Percentiles rank a stretch among this genome's conserved stretches.
Evolutionary conservation across 2,329 filamentous ascomycete species (phyloP).

Genomic region (Colletotrichum higginsianum): DNA sequence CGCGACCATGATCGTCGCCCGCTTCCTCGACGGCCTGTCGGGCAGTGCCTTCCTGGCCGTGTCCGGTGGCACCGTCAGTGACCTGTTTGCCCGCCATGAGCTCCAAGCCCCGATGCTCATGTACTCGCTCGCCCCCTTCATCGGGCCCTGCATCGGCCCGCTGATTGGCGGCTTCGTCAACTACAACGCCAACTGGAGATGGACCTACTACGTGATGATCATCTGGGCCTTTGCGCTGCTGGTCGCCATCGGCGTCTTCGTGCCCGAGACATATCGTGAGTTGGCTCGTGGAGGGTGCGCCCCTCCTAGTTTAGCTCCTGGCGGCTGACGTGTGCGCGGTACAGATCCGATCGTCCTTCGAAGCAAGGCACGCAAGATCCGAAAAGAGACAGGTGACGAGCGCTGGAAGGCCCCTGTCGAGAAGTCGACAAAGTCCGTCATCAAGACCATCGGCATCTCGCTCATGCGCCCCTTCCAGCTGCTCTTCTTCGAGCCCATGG

Average conservation of each 20-base stretch:
- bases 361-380: slow-evolving; percentile 78
- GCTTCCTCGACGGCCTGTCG: slow-evolving; percentile 83
- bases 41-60: slow-evolving; percentile 80
- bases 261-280: slow-evolving; percentile 88
- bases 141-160: slow-evolving; percentile 73
- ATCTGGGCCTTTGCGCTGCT: slow-evolving; percentile 84
- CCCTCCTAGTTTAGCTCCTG: slow-evolving; percentile 10
- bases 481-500: slow-evolving; percentile 88
- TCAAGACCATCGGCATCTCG: slow-evolving; percentile 70
- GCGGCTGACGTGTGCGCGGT: slow-evolving; percentile 27
- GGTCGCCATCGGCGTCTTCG: slow-evolving; percentile 75
- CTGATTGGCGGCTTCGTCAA: slow-evolving; percentile 87
- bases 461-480: slow-evolving; percentile 83
- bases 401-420: slow-evolving; percentile 85
- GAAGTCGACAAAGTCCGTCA: slow-evolving; percentile 77
- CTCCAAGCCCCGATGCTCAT: slow-evolving; percentile 88
- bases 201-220: slow-evolving; percentile 87
- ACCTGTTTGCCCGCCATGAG: slow-evolving; percentile 78
- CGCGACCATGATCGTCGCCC: slow-evolving; percentile 81
- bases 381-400: slow-evolving; percentile 83
- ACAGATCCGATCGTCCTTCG: slow-evolving; percentile 78
- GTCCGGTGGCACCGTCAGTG: slow-evolving; percentile 87
- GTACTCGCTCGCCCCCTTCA: slow-evolving; percentile 77
- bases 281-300: slow-evolving; percentile 42
- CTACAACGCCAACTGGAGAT: slow-evolving; percentile 80